Base-by-base conservation (phyloP, 257 asterid genomes). In the Parsonsia alboflavescens region DNA sequence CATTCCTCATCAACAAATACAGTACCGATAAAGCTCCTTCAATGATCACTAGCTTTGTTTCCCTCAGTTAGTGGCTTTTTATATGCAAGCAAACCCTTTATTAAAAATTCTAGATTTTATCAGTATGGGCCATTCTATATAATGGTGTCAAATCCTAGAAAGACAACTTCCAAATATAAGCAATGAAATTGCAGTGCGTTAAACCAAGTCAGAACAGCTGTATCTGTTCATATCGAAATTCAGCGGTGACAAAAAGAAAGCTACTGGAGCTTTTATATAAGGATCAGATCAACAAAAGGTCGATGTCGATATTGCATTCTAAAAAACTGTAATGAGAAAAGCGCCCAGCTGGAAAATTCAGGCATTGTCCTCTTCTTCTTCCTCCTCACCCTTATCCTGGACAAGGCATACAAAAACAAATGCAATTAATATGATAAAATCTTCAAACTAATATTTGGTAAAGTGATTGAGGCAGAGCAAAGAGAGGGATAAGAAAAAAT, bases 351-450 rank as follows among this genome's bases (percentile, higher is more conserved):
- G 2, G 64, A 17, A 46, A 68, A 71, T 44, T 77, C 65, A 80
- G 46, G 70, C 36, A 1, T 76, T 59, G 56, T 71, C 81, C 19
- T 69, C 79, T 1, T 66, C 84, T 0, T 68, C 80, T 45, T 67
- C 87, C 4, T 57, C 85, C 3, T 72, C 84, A 13, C 45, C 83
- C 30, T 83, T 71, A 1, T 24, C 59, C 39, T 63, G n/a, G 50
- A 41, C 15, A 56, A 12, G 63, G 64, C n/a, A 44, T 16, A 30
- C 56, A 71, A 42, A 44, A 39, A 77, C 15, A 52, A 19, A 6
- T 8, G 21, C 10, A 68, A 68, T 13, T 45, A 7, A 33, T 21
- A 30, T 36, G 21, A 58, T 24, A 59, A 39, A 54, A 73, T 44
- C 28, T 26, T 58, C 28, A 28, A 22, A 9, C 30, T 30, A 54